Evolutionary conservation across 192 early-diverging fungal genomes (phyloP).

Genomic region (Jimgerdemannia lactiflua): DNA sequence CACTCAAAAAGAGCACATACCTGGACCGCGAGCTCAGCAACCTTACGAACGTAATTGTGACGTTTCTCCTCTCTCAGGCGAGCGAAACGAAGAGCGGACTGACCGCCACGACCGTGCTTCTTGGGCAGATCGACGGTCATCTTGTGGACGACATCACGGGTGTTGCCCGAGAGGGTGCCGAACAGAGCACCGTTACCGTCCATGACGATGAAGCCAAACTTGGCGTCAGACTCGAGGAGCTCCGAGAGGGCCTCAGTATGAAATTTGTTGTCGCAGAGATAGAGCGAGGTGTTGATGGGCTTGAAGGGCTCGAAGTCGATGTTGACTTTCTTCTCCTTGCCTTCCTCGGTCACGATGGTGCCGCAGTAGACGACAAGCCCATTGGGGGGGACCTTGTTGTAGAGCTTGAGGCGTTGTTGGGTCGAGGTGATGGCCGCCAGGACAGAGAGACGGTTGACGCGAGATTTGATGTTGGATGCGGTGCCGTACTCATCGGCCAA

Average conservation of each 20-base stretch:
- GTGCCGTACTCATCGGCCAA: constrained; percentile 98
- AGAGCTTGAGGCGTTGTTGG: constrained; percentile 94
- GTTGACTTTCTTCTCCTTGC: constrained; percentile 99
- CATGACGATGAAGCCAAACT: constrained; percentile 99
- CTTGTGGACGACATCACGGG: constrained; percentile 91
- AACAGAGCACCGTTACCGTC: constrained; percentile 98
- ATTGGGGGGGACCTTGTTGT: constrained; percentile 88
- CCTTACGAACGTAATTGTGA: constrained; percentile 98
- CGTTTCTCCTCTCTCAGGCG: constrained; percentile 99
- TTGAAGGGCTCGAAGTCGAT: constrained; percentile 99
- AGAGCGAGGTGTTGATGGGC: constrained; percentile 98
- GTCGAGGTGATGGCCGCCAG: constrained; percentile 97
- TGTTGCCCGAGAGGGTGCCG: constrained; percentile 93
- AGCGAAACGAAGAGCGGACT: constrained; percentile 98
- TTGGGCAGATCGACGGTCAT: constrained; percentile 97
- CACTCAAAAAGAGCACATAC: constrained; percentile 65
- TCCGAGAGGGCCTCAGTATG: constrained; percentile 92
- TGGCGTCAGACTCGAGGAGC: constrained; percentile 90
- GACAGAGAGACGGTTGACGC: constrained; percentile 97
- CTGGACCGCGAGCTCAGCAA: constrained; percentile 95
- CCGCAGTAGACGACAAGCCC: constrained; percentile 95
- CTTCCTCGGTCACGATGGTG: constrained; percentile 96
- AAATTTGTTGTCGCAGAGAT: constrained; percentile 99
- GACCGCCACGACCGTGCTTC: constrained; percentile 99
- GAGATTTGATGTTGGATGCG: constrained; percentile 99